A percentile compares a stretch with the other conserved stretches of the same genome.
Conservation (phyloP, 2,329 filamentous ascomycete genomes). For the Aspergillus quadricinctus region DNA sequence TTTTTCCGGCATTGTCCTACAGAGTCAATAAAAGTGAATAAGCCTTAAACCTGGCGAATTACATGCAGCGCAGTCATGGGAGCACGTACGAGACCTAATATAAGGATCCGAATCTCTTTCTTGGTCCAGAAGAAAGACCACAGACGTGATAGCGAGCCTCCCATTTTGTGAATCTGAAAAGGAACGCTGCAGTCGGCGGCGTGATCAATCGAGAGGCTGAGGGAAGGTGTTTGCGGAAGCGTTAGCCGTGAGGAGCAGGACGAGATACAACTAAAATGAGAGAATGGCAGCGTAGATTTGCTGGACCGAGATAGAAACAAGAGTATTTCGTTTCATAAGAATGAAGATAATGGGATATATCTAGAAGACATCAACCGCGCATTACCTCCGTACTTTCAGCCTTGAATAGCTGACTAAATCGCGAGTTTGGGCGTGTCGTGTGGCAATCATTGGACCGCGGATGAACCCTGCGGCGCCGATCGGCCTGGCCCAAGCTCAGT, state of each 20-base stretch:
- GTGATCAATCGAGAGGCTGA: not conserved
- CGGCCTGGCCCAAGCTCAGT: constrained; percentile 23
- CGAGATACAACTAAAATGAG: not conserved
- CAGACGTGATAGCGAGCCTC: constrained; percentile 53
- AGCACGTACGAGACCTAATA: constrained; percentile 75
- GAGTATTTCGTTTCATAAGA: not conserved
- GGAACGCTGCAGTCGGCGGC: not conserved
- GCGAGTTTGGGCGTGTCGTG: constrained; percentile 3
- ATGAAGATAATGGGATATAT: not conserved
- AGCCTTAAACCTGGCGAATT: constrained; percentile 12
- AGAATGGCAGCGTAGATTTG: not conserved
- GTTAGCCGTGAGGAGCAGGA: not conserved
- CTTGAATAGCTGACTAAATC: constrained; percentile 20
- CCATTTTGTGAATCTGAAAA: constrained; percentile 41
- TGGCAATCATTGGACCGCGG: constrained; percentile 16
- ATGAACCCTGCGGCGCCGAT: constrained; percentile 14
- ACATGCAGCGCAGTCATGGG: constrained; percentile 7
- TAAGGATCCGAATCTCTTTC: constrained; percentile 97
- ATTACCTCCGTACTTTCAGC: not conserved
- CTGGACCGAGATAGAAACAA: not conserved
- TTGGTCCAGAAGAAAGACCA: constrained; percentile 81
- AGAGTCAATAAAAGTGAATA: constrained; percentile 7
- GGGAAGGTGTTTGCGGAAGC: not conserved
- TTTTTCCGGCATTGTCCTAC: constrained; percentile 98
- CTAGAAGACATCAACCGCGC: not conserved